Conservation (phyloP, 164 flowering plant genomes). For the Cinnamomum chago region DNA sequence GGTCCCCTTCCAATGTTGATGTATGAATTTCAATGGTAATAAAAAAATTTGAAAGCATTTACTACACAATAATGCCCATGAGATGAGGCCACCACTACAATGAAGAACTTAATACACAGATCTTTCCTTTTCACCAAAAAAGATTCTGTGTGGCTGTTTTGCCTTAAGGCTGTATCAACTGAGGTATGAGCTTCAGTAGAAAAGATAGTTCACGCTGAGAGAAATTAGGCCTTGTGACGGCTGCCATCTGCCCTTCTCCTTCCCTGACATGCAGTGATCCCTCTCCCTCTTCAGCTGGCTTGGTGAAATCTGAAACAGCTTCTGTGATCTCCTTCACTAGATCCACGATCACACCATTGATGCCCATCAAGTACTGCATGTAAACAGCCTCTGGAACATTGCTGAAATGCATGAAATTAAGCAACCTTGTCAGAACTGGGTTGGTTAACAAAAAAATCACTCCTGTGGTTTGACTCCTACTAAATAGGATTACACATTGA, state of each 20-base stretch:
- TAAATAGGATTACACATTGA: too few relatives aligned
- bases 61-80: neutral
- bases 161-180: slow-evolving; percentile 46
- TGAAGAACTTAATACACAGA: neutral
- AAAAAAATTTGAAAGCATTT: too few relatives aligned
- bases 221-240: slow-evolving; percentile 33
- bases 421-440: neutral
- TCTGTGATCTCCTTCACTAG: slow-evolving; percentile 66
- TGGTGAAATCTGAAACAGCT: slow-evolving; percentile 49
- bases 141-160: neutral
- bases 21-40: neutral
- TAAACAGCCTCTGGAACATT: slow-evolving; percentile 89
- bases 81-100: neutral
- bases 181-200: slow-evolving; percentile 78
- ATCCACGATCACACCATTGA: slow-evolving; percentile 93
- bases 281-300: slow-evolving; percentile 24
- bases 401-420: slow-evolving; percentile 28
- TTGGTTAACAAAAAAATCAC: neutral
- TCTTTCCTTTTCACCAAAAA: neutral
- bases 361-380: slow-evolving; percentile 89
- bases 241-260: slow-evolving; percentile 17
- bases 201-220: slow-evolving; percentile 72
- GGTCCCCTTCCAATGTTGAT: neutral
- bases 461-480: neutral
- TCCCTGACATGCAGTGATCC: slow-evolving; percentile 13